Conservation (phyloP, 192 early-diverging fungal species). For the Podila verticillata region DNA sequence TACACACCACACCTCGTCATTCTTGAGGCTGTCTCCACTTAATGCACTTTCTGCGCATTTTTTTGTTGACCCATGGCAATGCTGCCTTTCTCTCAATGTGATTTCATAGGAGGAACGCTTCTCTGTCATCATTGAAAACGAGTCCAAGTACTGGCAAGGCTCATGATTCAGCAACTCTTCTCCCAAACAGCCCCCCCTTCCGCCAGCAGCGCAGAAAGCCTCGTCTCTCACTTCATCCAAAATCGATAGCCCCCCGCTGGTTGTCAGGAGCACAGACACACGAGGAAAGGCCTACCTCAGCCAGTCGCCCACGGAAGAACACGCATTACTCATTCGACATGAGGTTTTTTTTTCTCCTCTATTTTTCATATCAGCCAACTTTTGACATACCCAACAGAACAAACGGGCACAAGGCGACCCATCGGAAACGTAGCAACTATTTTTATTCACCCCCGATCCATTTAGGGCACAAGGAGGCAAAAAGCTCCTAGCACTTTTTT, state of each 20-base stretch:
- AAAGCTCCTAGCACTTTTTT: too few species aligned
- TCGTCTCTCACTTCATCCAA: neutral
- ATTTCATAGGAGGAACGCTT: constrained; percentile 43
- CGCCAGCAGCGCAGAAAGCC: neutral
- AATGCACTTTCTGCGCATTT: neutral
- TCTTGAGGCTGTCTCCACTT: neutral
- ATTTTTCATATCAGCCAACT: too few species aligned
- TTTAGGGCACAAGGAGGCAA: too few species aligned
- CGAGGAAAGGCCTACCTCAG: neutral
- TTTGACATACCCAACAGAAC: neutral
- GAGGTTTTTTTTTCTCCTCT: too few species aligned
- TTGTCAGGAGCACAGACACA: too few species aligned
- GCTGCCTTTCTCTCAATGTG: neutral
- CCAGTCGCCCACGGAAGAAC: neutral
- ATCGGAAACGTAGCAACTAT: neutral
- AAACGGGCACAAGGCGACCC: neutral
- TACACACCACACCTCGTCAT: too few species aligned
- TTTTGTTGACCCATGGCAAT: neutral
- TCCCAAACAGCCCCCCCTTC: too few species aligned
- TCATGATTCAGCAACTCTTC: constrained; percentile 14
- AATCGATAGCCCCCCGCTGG: neutral
- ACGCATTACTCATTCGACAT: neutral
- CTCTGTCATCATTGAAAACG: constrained; percentile 40
- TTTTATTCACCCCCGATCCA: neutral
- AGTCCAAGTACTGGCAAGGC: constrained; percentile 44